Evolutionary conservation across 2,329 filamentous ascomycete species (phyloP).

Genomic region (Fusarium scirpi): DNA sequence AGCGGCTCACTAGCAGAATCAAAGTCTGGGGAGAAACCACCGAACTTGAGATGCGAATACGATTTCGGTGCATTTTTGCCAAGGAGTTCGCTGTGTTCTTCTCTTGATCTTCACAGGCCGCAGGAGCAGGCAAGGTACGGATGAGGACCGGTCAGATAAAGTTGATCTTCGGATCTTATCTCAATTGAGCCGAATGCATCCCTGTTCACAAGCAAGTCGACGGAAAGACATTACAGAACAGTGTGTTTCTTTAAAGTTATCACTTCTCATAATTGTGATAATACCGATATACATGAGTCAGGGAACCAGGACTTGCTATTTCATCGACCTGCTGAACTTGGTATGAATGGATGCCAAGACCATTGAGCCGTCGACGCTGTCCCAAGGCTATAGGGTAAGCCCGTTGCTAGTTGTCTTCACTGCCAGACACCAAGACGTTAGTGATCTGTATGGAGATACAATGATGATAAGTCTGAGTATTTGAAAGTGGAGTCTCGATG

Average conservation of each 20-base stretch:
- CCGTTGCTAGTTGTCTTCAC: rapidly evolving
- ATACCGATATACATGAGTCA: rapidly evolving
- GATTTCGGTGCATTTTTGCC: background rate
- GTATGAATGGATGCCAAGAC: background rate
- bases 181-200: background rate
- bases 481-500: no score
- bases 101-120: background rate
- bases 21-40: background rate
- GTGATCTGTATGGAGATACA: background rate
- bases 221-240: no score
- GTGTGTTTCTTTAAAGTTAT: rapidly evolving
- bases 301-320: rapidly evolving
- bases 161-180: background rate
- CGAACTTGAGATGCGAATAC: no score
- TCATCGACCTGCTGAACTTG: rapidly evolving
- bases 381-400: background rate
- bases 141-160: background rate
- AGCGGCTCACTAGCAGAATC: conserved; percentile 7
- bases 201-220: background rate
- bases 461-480: no score
- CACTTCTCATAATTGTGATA: rapidly evolving
- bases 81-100: background rate
- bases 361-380: rapidly evolving
- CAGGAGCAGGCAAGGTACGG: no score
- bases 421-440: background rate